A percentile compares a stretch with the other conserved stretches of the same genome.
Conservation (phyloP, 2,329 filamentous ascomycete species). For the Purpureocillium lavendulum region DNA sequence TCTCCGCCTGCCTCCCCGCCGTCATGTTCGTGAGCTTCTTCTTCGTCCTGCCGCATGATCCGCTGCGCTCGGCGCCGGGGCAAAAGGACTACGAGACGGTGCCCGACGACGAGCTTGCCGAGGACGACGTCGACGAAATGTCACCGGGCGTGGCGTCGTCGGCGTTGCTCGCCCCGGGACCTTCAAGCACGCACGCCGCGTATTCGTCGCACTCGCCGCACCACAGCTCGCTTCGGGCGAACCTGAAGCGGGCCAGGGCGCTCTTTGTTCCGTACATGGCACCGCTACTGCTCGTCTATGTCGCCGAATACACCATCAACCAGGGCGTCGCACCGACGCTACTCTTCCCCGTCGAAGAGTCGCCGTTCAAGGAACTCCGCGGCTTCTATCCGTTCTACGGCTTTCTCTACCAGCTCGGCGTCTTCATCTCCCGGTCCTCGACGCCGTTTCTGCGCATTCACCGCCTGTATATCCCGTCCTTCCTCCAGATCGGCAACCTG, state of each 20-base stretch:
- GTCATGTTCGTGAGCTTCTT: conserved; percentile 88
- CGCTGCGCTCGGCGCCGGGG: conserved; percentile 40
- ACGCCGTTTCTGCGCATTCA: conserved; percentile 80
- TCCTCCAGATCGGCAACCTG: conserved; percentile 77
- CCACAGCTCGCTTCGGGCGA: conserved; percentile 30
- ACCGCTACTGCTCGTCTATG: conserved; percentile 83
- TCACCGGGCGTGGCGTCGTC: conserved; percentile 33
- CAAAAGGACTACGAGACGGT: conserved; percentile 47
- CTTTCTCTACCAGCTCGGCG: conserved; percentile 89
- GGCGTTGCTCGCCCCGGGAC: conserved; percentile 38
- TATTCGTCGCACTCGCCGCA: conserved; percentile 22
- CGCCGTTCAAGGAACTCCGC: conserved; percentile 74
- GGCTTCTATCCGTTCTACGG: conserved; percentile 93
- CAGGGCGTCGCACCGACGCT: conserved; percentile 87
- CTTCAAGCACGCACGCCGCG: conserved; percentile 29
- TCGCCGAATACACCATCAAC: conserved; percentile 97
- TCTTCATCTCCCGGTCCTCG: conserved; percentile 89
- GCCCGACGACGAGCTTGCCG: conserved; percentile 30
- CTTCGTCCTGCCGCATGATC: conserved; percentile 61
- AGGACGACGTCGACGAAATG: conserved; percentile 25
- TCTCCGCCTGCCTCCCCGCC: conserved; percentile 69
- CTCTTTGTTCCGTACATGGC: conserved; percentile 81
- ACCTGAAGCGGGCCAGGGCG: conserved; percentile 56
- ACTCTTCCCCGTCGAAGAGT: conserved; percentile 68
- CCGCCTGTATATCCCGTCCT: conserved; percentile 69